Evolutionary conservation across 768 basidiomycete genomes (phyloP).

Genomic region (Boletus rubroflammeus): DNA sequence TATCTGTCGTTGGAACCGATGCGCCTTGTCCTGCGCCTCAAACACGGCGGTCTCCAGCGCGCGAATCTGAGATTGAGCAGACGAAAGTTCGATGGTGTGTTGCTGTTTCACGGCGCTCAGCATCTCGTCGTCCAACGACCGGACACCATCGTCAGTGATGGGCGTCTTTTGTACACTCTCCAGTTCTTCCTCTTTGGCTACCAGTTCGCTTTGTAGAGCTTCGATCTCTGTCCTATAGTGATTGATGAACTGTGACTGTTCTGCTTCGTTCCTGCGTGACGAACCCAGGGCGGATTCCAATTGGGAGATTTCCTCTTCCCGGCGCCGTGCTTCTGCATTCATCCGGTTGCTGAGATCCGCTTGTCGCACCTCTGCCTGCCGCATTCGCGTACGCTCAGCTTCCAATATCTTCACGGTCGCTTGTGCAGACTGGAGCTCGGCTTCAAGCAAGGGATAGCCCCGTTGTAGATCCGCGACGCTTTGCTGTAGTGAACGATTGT

Average conservation of each 20-base stretch:
- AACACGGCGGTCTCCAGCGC: conserved; percentile 70
- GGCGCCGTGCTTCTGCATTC: conserved; percentile 40
- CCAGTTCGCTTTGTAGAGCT: conserved; percentile 57
- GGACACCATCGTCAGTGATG: conserved; percentile 38
- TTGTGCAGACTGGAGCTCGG: conserved; percentile 53
- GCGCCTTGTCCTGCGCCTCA: conserved; percentile 66
- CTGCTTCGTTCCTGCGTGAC: conserved; percentile 45
- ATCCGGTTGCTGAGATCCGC: conserved; percentile 59
- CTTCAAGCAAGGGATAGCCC: conserved; percentile 58
- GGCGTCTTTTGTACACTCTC: conserved; percentile 48
- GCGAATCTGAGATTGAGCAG: conserved; percentile 76
- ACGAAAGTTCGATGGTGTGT: conserved; percentile 75
- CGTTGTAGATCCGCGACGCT: conserved; percentile 58
- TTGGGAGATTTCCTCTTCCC: conserved; percentile 51
- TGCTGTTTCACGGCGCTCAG: conserved; percentile 66
- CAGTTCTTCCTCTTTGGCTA: conserved; percentile 63
- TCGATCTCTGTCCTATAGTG: conserved; percentile 71
- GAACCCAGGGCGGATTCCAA: conserved; percentile 54
- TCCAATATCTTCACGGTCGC: conserved; percentile 58
- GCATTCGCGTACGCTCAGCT: conserved; percentile 57
- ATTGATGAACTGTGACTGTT: conserved; percentile 60
- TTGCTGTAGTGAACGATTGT: conserved; percentile 44
- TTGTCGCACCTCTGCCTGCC: conserved; percentile 51
- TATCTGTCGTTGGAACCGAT: conserved; percentile 67
- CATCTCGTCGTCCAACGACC: conserved; percentile 72